Base-by-base conservation (phyloP, 768 basidiomycete species). In the Lentinus brumalis region DNA sequence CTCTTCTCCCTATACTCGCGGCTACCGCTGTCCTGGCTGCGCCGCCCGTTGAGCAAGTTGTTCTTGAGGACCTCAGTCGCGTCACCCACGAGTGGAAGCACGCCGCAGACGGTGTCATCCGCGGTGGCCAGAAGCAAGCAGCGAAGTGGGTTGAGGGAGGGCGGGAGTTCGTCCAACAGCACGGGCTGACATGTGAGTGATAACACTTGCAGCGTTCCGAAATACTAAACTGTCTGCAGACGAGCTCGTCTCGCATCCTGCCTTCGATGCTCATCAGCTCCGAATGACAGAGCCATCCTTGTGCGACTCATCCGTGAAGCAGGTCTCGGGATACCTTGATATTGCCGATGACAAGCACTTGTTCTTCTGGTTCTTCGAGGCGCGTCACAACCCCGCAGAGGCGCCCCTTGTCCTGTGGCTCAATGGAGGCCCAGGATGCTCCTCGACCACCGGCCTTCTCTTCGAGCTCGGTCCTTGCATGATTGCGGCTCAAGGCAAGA, bases 381-480 rank as follows among this genome's bases (percentile, higher is more conserved):
- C 90, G 1, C 82, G 95, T 39, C 78, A 76, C 56, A 80, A 84
- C 16, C 95, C 96, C 0, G 75, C 82, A 53, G 79, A 85, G 54
- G 94, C 91, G 6, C 96, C 95, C 4, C 81, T 98, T 2, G 81
- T 96, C 9, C 79, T 97, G 50, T 97, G 96, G 96, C 78, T 93
- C n/a, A 93, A 92, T 64, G 92, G 92, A 38, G 88, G 89, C 18
- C 77, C 77, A 2, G 76, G 77, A 1, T 76, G 75, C 62, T 74
- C 73, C 21, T 75, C 74, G 3, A 66, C 69, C 9, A 90, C 92
- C 1, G 96, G 96, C 10, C 83, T 97, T 26, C 79, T 98, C 15
- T 93, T 96, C 66, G 95, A 98, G 70, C 86, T 96, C 21, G 96
- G 96, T 0, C 95, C 96, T 0, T 98, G 96, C 75, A 76, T 75